A percentile compares a stretch with the other conserved stretches of the same genome.
Evolutionary conservation across 495 filamentous ascomycete genomes (phyloP).

Genomic region (Aspergillus funiculosus): DNA sequence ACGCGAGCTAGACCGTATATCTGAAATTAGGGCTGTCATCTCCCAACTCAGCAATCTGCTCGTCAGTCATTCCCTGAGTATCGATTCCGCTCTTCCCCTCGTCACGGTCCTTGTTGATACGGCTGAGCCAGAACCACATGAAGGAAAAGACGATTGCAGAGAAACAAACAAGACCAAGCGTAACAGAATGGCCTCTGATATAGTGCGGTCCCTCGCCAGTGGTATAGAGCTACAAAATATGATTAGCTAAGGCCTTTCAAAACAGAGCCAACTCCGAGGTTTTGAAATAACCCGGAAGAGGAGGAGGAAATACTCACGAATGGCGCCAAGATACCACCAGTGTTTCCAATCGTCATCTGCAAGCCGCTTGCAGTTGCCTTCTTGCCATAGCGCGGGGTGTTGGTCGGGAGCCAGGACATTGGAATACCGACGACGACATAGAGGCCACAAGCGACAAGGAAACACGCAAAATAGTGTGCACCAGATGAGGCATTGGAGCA

Average conservation of each 20-base stretch:
- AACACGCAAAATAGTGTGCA: conserved; percentile 53
- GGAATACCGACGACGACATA: conserved; percentile 14
- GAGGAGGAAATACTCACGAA: conserved; percentile 3
- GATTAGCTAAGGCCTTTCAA: no score
- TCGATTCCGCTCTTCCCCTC: no score
- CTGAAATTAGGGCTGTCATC: no score
- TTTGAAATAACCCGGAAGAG: neutral
- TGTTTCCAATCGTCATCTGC: conserved; percentile 55
- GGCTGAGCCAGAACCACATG: no score
- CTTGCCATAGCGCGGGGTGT: conserved; percentile 52
- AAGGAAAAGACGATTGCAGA: conserved; percentile 10
- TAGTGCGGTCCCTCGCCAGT: conserved; percentile 9
- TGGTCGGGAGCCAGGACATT: conserved; percentile 52
- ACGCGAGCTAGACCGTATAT: no score
- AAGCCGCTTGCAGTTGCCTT: conserved; percentile 51
- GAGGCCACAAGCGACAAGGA: conserved; percentile 42
- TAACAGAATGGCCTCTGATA: conserved; percentile 7
- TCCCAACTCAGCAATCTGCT: no score
- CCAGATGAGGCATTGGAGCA: conserved; percentile 32
- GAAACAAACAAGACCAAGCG: conserved; percentile 9
- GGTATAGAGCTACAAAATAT: conserved; percentile 2
- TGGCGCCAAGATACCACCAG: conserved; percentile 28
- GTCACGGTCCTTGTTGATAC: no score
- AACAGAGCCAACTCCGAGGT: neutral
- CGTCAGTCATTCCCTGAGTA: no score